Conservation (phyloP, 306 rosid species). For the Quercus agrifolia region DNA sequence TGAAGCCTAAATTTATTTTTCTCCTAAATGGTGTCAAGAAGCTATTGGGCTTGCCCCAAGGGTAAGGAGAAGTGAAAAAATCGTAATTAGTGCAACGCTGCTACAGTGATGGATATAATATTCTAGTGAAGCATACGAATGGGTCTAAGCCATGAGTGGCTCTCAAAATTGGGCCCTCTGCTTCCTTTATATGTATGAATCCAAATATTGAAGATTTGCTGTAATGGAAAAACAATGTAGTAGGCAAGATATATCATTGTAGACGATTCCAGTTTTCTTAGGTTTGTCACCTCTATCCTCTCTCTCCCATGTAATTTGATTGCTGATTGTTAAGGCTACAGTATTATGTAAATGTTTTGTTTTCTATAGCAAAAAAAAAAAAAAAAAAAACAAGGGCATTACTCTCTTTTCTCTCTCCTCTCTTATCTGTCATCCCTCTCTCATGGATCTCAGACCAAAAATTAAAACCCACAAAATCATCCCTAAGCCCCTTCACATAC, state of each 20-base stretch:
- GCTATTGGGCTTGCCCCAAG: slow-evolving; percentile 49
- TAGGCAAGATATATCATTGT: slow-evolving; percentile 29
- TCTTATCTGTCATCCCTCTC: no score
- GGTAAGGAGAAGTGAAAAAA: slow-evolving; percentile 77
- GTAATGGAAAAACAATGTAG: slow-evolving; percentile 30
- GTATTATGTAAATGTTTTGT: slow-evolving; percentile 47
- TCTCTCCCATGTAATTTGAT: slow-evolving; percentile 20
- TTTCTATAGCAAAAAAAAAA: slow-evolving; percentile 18
- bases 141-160: slow-evolving; percentile 6
- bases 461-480: no score
- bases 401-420: no score
- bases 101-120: slow-evolving; percentile 27
- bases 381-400: no score
- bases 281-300: slow-evolving; percentile 18
- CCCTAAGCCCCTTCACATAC: no score
- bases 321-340: slow-evolving; percentile 29
- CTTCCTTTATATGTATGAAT: slow-evolving; percentile 30
- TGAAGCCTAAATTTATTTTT: no score
- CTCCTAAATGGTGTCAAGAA: no score
- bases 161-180: slow-evolving; percentile 1
- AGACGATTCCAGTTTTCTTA: slow-evolving; percentile 30
- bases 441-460: no score
- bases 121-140: slow-evolving; percentile 16
- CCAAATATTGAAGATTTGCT: slow-evolving; percentile 32
- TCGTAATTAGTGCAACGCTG: slow-evolving; percentile 33